Evolutionary conservation across 495 filamentous ascomycete species (phyloP).

Genomic region (Hypoxylon fragiforme): DNA sequence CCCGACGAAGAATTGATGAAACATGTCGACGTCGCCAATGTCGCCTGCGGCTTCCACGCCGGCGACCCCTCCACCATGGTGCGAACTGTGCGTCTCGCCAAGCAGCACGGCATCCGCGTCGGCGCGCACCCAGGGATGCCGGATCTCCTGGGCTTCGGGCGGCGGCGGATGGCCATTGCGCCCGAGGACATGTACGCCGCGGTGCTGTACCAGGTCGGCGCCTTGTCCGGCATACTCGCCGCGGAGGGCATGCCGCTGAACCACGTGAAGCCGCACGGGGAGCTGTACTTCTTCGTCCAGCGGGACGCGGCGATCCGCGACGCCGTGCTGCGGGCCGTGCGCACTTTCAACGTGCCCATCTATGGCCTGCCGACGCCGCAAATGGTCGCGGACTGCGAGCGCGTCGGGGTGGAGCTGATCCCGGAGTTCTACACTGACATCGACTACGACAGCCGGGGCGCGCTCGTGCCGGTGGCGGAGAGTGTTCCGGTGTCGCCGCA

Average conservation of each 20-base stretch:
- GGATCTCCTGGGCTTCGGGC: slow-evolving; percentile 65
- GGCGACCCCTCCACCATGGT: slow-evolving; percentile 64
- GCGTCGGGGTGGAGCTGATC: slow-evolving; percentile 56
- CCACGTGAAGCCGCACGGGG: slow-evolving; percentile 64
- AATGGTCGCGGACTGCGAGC: slow-evolving; percentile 55
- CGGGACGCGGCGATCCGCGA: slow-evolving; percentile 53
- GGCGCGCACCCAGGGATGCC: slow-evolving; percentile 66
- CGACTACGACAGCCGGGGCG: slow-evolving; percentile 54
- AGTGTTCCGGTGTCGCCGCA: slow-evolving; percentile 15
- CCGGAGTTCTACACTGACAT: slow-evolving; percentile 64
- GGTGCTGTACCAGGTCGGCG: slow-evolving; percentile 62
- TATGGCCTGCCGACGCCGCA: slow-evolving; percentile 58
- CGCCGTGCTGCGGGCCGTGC: slow-evolving; percentile 53
- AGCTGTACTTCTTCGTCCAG: slow-evolving; percentile 61
- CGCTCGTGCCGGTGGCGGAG: slow-evolving; percentile 21
- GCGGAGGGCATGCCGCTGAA: slow-evolving; percentile 56
- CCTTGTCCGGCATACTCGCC: slow-evolving; percentile 59
- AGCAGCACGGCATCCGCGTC: slow-evolving; percentile 54
- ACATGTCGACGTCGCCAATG: slow-evolving; percentile 63
- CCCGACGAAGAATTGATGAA: slow-evolving; percentile 63
- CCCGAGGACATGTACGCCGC: slow-evolving; percentile 61
- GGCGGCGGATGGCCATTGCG: slow-evolving; percentile 58
- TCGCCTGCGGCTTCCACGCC: slow-evolving; percentile 64
- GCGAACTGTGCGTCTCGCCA: slow-evolving; percentile 59
- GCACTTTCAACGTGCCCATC: slow-evolving; percentile 55